Conservation (phyloP, 768 basidiomycete genomes). For the Sporobolomyces roseus region DNA sequence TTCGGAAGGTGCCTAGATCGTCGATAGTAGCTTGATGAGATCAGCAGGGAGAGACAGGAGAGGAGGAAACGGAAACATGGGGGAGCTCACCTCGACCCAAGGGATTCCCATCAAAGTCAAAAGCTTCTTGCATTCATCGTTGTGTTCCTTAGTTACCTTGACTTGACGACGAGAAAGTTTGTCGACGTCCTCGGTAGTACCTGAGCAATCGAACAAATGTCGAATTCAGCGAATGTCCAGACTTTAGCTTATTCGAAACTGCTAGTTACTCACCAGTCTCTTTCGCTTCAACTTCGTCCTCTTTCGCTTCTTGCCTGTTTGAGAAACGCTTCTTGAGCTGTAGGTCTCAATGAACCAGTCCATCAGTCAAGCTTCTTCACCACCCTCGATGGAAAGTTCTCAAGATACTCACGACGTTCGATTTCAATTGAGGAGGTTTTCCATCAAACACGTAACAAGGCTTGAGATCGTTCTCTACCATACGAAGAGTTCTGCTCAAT, state of each 20-base stretch:
- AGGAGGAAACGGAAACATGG: background rate
- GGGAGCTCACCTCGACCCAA: conserved; percentile 69
- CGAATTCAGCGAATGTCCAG: no score
- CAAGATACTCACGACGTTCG: conserved; percentile 73
- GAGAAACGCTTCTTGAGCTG: conserved; percentile 97
- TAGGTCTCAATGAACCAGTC: background rate
- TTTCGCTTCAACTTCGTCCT: conserved; percentile 91
- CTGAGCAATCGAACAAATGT: conserved; percentile 45
- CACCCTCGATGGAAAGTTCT: no score
- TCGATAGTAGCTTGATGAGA: background rate
- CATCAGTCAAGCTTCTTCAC: no score
- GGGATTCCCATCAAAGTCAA: conserved; percentile 96
- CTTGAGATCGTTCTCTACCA: conserved; percentile 98
- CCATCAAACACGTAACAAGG: conserved; percentile 98
- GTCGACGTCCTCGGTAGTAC: conserved; percentile 88
- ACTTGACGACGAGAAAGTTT: conserved; percentile 84
- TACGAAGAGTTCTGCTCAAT: conserved; percentile 66
- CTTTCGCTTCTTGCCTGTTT: conserved; percentile 83
- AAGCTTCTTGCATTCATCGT: conserved; percentile 85
- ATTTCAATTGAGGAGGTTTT: conserved; percentile 94
- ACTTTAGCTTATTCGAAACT: no score
- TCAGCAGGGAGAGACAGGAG: background rate
- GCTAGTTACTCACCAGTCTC: conserved; percentile 64
- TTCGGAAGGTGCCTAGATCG: conserved; percentile 88
- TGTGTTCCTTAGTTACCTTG: conserved; percentile 90